Evolutionary conservation across 805 yeast species (phyloP), one percentile per base, ranked within the genome.

Genomic region (Brettanomyces bruxellensis): DNA sequence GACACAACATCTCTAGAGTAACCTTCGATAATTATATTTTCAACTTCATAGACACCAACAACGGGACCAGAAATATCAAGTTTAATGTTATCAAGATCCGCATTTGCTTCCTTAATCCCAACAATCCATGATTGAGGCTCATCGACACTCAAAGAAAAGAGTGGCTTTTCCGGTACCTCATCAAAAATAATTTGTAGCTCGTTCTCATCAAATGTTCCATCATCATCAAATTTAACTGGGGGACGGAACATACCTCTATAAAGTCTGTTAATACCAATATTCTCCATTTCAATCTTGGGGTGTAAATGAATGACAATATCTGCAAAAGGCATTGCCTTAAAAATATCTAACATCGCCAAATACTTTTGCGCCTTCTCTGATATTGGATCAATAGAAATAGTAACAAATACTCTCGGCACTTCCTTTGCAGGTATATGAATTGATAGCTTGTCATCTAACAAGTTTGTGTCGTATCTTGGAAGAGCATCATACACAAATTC

Each of bases 71-170:
- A 64, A n/a, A 76, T 60, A 22, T 64, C 67, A 18, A 72, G 51
- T 28, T 71, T 62, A 22, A 86, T 67, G 49, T 84, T 81, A 51
- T 83, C 88, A 38, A 85, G 62, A 61, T 87, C 95, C 11, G 76
- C 32, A 28, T 28, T 28, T 28, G 32, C 11, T 4, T 69, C 68
- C 25, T 75, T 67, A 4, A 81, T 75, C 32, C 72, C 67, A 1
- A 75, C 76, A n/a, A 79, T 65, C 95, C 95, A 87, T 6, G 83
- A 66, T 5, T 70, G 59, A 0, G 91, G 90, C 28, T 67, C 73
- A 49, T 81, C 81, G 25, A 86, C 47, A 36, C 76, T 84, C 13
- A 74, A 58, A 4, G 79, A 71, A 50, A 81, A 75, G 25, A 81
- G 59, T 1, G 74, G 68, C 28, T 71, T 71, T 5, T 70, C 67